A percentile compares a stretch with the other conserved stretches of the same genome.
phyloP scores from a whole-genome alignment of 495 filamentous ascomycete genomes.

The Hypoxylon lienhwacheense region DNA sequence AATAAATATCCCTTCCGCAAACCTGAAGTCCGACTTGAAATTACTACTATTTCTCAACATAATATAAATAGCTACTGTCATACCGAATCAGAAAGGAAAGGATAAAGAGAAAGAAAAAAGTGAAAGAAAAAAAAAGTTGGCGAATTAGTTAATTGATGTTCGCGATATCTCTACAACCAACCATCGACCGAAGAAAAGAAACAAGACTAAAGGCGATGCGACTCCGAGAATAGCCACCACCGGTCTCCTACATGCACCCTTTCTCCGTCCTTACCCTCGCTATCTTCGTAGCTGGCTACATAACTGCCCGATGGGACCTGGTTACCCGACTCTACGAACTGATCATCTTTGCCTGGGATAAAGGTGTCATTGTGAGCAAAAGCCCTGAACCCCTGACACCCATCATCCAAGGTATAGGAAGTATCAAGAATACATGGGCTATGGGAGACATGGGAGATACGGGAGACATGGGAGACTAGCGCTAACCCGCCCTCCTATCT shows the following conservation, averaged over 20 bases:
- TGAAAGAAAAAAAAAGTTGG: too few relatives aligned
- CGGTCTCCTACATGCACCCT: constrained; percentile 74
- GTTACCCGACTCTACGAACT: constrained; percentile 95
- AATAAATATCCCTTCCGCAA: too few relatives aligned
- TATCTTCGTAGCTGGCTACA: constrained; percentile 99
- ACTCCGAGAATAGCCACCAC: constrained; percentile 23
- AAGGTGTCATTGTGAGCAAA: constrained; percentile 88
- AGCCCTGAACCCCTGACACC: not conserved
- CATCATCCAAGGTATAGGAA: constrained; percentile 1
- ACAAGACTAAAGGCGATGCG: constrained; percentile 30
- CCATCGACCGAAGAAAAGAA: not conserved
- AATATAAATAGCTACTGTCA: too few relatives aligned
- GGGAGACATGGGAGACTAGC: constrained; percentile 5
- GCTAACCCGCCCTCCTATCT: constrained; percentile 9
- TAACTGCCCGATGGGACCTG: constrained; percentile 96
- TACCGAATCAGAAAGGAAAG: too few relatives aligned
- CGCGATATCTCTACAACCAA: not conserved
- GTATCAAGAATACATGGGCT: not conserved
- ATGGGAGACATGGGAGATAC: not conserved
- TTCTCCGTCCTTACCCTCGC: constrained; percentile 90
- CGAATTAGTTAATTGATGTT: not conserved
- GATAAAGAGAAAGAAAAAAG: too few relatives aligned
- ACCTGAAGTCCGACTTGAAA: too few relatives aligned
- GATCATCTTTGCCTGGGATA: constrained; percentile 94
- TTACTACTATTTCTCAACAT: too few relatives aligned